Percentiles rank a stretch among this genome's conserved stretches.
These are phyloP conservation scores for Serendipita sp. DNA, from an alignment of 768 basidiomycete species.

Conservation along the genomic window DNA sequence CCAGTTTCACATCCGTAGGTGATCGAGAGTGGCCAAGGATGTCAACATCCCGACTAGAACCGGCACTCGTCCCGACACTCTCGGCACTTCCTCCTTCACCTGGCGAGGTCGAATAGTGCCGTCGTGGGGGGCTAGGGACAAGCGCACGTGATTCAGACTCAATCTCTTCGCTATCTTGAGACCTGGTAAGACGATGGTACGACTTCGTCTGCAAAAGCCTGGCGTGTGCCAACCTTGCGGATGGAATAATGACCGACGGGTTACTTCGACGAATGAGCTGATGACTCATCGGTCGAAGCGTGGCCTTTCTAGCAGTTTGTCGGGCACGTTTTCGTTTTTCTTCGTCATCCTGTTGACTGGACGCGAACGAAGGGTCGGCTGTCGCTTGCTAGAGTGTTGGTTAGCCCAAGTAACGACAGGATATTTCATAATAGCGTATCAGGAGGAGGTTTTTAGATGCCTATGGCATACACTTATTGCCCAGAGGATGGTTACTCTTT, in stretches of 20 bases:
- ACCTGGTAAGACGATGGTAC: not conserved
- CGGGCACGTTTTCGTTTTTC: slow-evolving; percentile 34
- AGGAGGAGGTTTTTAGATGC: too few species aligned
- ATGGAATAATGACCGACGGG: not conserved
- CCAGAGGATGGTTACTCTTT: too few species aligned
- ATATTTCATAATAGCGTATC: too few species aligned
- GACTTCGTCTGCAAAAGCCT: not conserved
- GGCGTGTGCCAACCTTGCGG: not conserved
- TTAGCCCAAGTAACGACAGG: slow-evolving; percentile 19
- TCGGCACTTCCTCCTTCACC: not conserved
- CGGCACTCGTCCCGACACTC: not conserved
- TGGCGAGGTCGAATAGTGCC: not conserved
- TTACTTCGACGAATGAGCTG: slow-evolving; percentile 5
- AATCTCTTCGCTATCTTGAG: not conserved
- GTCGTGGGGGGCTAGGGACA: not conserved
- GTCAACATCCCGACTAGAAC: not conserved
- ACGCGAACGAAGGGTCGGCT: slow-evolving; percentile 47
- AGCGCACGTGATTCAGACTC: not conserved
- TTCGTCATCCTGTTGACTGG: slow-evolving; percentile 33
- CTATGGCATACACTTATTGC: too few species aligned
- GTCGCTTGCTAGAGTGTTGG: slow-evolving; percentile 54
- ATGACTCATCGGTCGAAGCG: not conserved
- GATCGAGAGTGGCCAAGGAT: not conserved
- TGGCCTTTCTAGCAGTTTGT: not conserved
- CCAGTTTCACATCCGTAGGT: not conserved